phyloP scores from a whole-genome alignment of 2,329 filamentous ascomycete genomes.

The Monilinia fructicola region DNA sequence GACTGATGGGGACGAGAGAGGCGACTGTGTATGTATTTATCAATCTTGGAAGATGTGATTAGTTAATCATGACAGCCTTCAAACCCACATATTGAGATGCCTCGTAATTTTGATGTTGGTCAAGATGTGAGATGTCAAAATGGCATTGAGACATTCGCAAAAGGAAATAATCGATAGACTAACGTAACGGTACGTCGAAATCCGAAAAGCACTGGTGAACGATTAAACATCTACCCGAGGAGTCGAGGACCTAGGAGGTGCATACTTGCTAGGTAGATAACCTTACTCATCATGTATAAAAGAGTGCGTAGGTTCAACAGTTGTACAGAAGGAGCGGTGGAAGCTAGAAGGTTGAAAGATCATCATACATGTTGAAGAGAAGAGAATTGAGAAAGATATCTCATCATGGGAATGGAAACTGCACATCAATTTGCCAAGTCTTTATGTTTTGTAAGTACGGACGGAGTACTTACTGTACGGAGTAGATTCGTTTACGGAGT shows the following conservation, averaged over 20 bases:
- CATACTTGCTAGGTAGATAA: background rate
- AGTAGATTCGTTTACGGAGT: too few species aligned
- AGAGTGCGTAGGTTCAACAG: too few species aligned
- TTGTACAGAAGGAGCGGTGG: slow-evolving; percentile 19
- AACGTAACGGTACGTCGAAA: too few species aligned
- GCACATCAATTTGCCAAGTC: slow-evolving; percentile 7
- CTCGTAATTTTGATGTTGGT: background rate
- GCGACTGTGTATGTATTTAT: background rate
- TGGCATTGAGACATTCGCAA: background rate
- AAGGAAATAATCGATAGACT: background rate
- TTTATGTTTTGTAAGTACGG: too few species aligned
- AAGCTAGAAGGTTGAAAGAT: slow-evolving; percentile 16
- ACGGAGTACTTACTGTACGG: too few species aligned
- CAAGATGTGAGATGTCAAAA: slow-evolving; percentile 11
- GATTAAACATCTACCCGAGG: background rate
- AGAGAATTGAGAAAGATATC: background rate
- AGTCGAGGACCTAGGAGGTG: too few species aligned
- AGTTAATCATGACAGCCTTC: background rate
- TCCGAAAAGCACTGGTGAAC: background rate
- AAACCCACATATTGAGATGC: background rate
- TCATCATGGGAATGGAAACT: background rate
- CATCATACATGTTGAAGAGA: background rate
- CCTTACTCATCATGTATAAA: background rate
- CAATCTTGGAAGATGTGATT: background rate
- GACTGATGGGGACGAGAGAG: slow-evolving; percentile 2